phyloP scores from a whole-genome alignment of 306 rosid genomes.

The Rubus idaeus region DNA sequence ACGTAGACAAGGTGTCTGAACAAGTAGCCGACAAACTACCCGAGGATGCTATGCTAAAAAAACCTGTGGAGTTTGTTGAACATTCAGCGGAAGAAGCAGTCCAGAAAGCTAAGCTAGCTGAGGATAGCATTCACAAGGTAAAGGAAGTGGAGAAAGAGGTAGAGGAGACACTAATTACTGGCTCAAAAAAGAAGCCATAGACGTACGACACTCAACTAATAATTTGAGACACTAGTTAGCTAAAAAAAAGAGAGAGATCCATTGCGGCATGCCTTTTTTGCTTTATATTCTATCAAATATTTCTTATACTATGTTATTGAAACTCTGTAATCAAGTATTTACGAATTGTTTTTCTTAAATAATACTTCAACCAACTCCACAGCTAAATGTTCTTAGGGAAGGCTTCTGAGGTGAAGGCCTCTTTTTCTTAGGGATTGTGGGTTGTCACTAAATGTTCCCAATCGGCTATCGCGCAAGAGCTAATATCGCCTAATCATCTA shows the following conservation, averaged over 20 bases:
- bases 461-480: too few species aligned
- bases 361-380: too few species aligned
- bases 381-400: too few species aligned
- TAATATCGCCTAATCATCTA: too few species aligned
- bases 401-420: too few species aligned
- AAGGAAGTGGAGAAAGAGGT: constrained; percentile 5
- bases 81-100: constrained; percentile 7
- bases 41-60: constrained; percentile 13
- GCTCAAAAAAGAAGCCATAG: constrained; percentile 4
- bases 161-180: constrained; percentile 4
- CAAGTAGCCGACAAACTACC: constrained; percentile 6
- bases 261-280: background rate
- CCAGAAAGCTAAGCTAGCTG: constrained; percentile 5
- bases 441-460: too few species aligned
- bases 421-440: too few species aligned
- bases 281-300: background rate
- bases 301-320: background rate
- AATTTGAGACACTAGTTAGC: background rate
- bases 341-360: background rate
- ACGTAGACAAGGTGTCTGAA: constrained; percentile 12
- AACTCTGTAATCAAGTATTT: background rate
- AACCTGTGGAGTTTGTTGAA: constrained; percentile 5
- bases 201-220: background rate
- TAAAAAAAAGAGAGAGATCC: background rate
- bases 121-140: constrained; percentile 21